Conservation (phyloP, 805 yeast species). For the Yamadazyma takamatsuzukensis region DNA sequence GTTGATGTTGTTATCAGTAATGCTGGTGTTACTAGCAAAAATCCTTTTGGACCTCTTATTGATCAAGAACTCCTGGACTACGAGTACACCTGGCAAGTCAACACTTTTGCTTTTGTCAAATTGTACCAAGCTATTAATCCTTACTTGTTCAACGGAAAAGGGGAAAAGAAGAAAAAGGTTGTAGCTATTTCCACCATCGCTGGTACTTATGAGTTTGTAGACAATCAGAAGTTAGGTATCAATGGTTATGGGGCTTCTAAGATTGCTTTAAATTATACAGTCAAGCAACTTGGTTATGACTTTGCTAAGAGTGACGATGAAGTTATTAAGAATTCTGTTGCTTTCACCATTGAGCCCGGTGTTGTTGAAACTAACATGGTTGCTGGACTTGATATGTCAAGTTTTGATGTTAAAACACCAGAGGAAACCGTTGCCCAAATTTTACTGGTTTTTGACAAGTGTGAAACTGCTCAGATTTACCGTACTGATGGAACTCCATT, state of each 20-base stretch:
- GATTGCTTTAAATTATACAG: slow-evolving; percentile 28
- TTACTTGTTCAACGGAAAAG: slow-evolving; percentile 16
- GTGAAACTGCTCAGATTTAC: too few relatives aligned
- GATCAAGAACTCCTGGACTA: slow-evolving; percentile 4
- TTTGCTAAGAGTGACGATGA: neutral
- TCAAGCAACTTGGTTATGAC: slow-evolving; percentile 19
- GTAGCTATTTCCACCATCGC: slow-evolving; percentile 23
- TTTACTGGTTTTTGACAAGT: too few relatives aligned
- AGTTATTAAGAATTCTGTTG: slow-evolving; percentile 16
- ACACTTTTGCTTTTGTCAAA: slow-evolving; percentile 8
- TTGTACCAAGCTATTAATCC: slow-evolving; percentile 24
- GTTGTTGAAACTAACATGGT: slow-evolving; percentile 34
- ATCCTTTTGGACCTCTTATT: neutral
- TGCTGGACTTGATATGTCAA: too few relatives aligned
- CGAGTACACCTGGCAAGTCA: slow-evolving; percentile 5
- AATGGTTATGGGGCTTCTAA: slow-evolving; percentile 31
- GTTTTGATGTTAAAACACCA: too few relatives aligned
- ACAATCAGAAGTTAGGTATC: slow-evolving; percentile 19
- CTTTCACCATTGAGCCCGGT: slow-evolving; percentile 37
- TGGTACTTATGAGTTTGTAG: too few relatives aligned
- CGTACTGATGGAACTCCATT: too few relatives aligned
- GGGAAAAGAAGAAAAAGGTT: slow-evolving; percentile 16
- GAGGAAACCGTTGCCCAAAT: too few relatives aligned
- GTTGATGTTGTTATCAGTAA: slow-evolving; percentile 19
- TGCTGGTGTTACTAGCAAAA: slow-evolving; percentile 5